Evolutionary conservation across 2,329 filamentous ascomycete genomes (phyloP), one percentile per base, ranked within the genome.

Genomic region (Spiromastix sp.): DNA sequence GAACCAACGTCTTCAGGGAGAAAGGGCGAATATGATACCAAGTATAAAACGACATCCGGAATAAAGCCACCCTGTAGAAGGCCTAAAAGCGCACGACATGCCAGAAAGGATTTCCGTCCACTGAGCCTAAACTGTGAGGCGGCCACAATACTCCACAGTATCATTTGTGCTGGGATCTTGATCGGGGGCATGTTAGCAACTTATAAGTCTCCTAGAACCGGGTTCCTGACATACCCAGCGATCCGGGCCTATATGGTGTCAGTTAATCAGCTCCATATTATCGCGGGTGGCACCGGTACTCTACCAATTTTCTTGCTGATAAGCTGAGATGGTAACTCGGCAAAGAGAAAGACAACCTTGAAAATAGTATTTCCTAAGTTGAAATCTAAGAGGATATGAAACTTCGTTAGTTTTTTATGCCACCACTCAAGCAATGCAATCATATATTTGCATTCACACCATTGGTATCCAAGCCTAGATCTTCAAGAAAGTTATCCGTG

Each of bases 311-410:
- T 71, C 49, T 76, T 71, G 40, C 60, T 64, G 25, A 76, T 58
- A 17, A 78, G 54, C 46, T 77, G 72, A 0, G 70, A 73, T 0
- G 74, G 74, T 0, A 78, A 57, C 46, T 75, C 71, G 1, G 70
- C 63, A 9, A 56, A 47, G 6, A 77, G 50, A 46, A 76, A 75
- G 21, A 56, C 64, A 7, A 74, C 42, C 3, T 72, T 62, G 43
- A 74, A 72, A 29, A 76, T 70, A 0, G 71, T 74, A 16, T 64
- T 70, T 37, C 72, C 71, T 10, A 66, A 38, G 13, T n/a, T 12
- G n/a, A 19, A 27, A n/a, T 27, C 49, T 11, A 27, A 11, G 3
- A 24, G 21, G n/a, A n/a, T n/a, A n/a, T n/a, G n/a, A n/a, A n/a
- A n/a, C n/a, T n/a, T n/a, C n/a, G n/a, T n/a, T n/a, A n/a, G n/a